Conservation (phyloP, 768 basidiomycete genomes). For the Gymnopilus junonius region DNA sequence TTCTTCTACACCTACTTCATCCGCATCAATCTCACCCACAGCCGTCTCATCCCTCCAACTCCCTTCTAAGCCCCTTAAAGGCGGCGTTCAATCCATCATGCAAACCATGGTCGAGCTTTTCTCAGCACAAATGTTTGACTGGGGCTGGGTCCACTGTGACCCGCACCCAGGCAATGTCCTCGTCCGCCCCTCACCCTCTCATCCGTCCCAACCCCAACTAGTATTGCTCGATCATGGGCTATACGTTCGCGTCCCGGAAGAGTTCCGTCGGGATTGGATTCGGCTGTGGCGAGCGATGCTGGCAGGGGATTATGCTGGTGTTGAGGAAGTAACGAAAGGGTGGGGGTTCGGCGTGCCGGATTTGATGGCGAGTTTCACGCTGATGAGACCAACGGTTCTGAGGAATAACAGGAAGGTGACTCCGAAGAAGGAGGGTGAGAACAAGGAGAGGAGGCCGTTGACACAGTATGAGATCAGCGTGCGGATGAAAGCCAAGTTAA, state of each 20-base stretch:
- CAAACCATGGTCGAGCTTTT: constrained; percentile 87
- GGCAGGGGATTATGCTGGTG: constrained; percentile 54
- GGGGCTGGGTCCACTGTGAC: constrained; percentile 89
- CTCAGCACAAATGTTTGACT: constrained; percentile 88
- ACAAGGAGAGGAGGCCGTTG: constrained; percentile 38
- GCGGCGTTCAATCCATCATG: constrained; percentile 73
- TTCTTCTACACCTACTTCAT: constrained; percentile 10
- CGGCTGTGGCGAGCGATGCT: constrained; percentile 74
- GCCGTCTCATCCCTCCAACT: constrained; percentile 28
- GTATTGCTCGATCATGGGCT: constrained; percentile 93
- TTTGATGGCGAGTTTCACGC: constrained; percentile 72
- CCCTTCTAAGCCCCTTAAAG: constrained; percentile 49
- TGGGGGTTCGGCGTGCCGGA: constrained; percentile 80
- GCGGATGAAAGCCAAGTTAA: constrained; percentile 67
- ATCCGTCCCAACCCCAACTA: constrained; percentile 56
- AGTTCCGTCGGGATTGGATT: constrained; percentile 79
- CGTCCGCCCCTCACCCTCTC: constrained; percentile 60
- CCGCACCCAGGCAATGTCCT: constrained; percentile 81
- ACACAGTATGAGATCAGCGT: constrained; percentile 74
- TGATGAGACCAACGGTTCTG: constrained; percentile 64
- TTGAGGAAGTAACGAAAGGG: constrained; percentile 51
- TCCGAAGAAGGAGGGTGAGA: constrained; percentile 30
- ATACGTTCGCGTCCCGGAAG: constrained; percentile 72
- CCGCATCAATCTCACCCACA: constrained; percentile 13
- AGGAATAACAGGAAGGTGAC: constrained; percentile 36